phyloP scores from a whole-genome alignment of 2,329 filamentous ascomycete species.

The Acrocalymma vagum region DNA sequence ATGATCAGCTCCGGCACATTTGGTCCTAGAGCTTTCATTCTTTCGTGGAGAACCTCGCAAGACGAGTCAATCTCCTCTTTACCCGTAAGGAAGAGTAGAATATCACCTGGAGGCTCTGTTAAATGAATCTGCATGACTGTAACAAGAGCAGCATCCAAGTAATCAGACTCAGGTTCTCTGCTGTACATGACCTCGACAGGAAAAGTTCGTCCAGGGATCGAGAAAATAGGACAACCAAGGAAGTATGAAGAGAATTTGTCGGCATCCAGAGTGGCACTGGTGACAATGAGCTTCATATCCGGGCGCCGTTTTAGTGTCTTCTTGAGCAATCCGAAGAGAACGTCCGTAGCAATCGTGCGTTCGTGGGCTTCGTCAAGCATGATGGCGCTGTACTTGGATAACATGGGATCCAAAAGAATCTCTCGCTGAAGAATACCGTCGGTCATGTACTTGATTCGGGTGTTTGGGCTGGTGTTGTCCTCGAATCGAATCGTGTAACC shows the following conservation, averaged over 20 bases:
- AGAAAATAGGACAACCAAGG: constrained; percentile 94
- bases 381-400: constrained; percentile 94
- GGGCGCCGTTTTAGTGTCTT: constrained; percentile 82
- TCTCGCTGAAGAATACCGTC: constrained; percentile 98
- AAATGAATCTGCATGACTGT: constrained; percentile 99
- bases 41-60: constrained; percentile 90
- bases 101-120: constrained; percentile 90
- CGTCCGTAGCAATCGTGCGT: constrained; percentile 94
- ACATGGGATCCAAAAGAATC: constrained; percentile 93
- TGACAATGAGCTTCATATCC: constrained; percentile 98
- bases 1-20: constrained; percentile 92
- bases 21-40: constrained; percentile 94
- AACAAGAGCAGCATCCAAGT: constrained; percentile 90
- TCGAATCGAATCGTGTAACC: constrained; percentile 99
- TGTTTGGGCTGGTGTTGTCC: constrained; percentile 87
- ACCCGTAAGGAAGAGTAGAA: constrained; percentile 94
- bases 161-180: constrained; percentile 93
- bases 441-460: constrained; percentile 99
- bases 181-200: constrained; percentile 97
- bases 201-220: constrained; percentile 92
- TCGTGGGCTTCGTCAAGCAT: constrained; percentile 99
- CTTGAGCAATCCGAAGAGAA: constrained; percentile 95
- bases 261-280: constrained; percentile 96
- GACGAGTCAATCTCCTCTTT: constrained; percentile 98
- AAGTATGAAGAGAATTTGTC: constrained; percentile 98